A percentile compares a stretch with the other conserved stretches of the same genome.
Evolutionary conservation across 73 alveolate species (phyloP).

Genomic region (Effrenium voratum): DNA sequence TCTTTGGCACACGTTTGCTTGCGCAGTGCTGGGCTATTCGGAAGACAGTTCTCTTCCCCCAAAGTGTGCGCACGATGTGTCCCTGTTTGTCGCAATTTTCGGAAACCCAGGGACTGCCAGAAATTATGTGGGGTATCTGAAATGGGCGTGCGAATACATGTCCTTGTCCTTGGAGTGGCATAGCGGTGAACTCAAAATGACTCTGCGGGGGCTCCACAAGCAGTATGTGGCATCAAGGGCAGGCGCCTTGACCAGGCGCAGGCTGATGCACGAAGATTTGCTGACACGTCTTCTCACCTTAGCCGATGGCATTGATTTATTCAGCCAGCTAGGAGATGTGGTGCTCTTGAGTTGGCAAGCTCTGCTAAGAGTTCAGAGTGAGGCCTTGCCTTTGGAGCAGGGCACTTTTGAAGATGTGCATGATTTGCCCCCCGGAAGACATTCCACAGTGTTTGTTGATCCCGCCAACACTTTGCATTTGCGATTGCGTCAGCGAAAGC

Average conservation of each 20-base stretch:
- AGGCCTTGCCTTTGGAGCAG: background rate
- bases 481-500: conserved; percentile 1
- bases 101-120: conserved; percentile 27
- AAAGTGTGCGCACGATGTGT: background rate
- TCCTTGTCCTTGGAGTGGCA: background rate
- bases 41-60: background rate
- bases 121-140: conserved; percentile 32
- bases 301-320: background rate
- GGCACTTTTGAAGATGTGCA: background rate
- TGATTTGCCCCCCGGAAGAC: conserved; percentile 9
- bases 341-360: conserved; percentile 25
- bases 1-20: conserved; percentile 39
- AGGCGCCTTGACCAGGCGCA: background rate
- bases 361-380: conserved; percentile 17
- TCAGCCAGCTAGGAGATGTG: background rate
- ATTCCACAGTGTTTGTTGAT: conserved; percentile 1
- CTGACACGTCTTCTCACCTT: background rate
- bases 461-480: background rate
- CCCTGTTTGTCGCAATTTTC: background rate
- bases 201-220: conserved; percentile 16
- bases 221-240: background rate
- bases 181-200: background rate
- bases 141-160: conserved; percentile 28
- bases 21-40: background rate
- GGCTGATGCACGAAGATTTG: background rate